phyloP scores from a whole-genome alignment of 257 asterid species.

The Solanum chiquidenum region DNA sequence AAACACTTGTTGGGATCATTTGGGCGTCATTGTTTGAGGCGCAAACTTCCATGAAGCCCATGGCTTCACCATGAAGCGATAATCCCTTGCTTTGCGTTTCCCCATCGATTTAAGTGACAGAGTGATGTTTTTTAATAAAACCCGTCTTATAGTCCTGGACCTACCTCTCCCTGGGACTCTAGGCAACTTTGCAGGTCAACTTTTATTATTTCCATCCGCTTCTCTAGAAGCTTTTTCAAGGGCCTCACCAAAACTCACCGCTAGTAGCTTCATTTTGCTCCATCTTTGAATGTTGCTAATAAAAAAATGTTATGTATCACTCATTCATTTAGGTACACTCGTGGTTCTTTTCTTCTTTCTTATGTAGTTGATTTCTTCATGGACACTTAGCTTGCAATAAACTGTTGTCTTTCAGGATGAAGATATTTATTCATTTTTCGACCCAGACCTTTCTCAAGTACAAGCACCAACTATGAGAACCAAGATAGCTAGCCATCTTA shows the following conservation, averaged over 20 bases:
- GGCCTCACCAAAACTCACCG: neutral
- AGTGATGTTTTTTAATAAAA: neutral
- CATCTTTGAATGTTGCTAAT: neutral
- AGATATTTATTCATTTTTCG: conserved; percentile 73
- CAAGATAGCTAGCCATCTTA: conserved; percentile 33
- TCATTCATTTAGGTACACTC: neutral
- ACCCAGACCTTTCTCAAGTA: conserved; percentile 73
- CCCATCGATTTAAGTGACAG: neutral
- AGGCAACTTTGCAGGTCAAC: neutral
- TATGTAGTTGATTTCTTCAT: neutral
- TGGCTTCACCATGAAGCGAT: neutral
- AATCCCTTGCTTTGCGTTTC: neutral
- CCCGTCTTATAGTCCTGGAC: neutral
- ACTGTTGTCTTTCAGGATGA: conserved; percentile 47
- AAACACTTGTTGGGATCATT: neutral
- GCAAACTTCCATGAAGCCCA: neutral
- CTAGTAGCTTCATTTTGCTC: neutral
- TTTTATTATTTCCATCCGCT: neutral
- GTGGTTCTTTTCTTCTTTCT: neutral
- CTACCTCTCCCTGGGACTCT: neutral
- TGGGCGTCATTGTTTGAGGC: neutral
- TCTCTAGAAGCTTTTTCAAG: neutral
- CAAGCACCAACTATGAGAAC: conserved; percentile 34
- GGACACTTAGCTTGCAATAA: neutral
- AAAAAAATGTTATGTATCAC: neutral